Percentiles rank a stretch among this genome's conserved stretches.
phyloP scores from a whole-genome alignment of 805 yeast genomes.

The Brettanomyces nanus region DNA sequence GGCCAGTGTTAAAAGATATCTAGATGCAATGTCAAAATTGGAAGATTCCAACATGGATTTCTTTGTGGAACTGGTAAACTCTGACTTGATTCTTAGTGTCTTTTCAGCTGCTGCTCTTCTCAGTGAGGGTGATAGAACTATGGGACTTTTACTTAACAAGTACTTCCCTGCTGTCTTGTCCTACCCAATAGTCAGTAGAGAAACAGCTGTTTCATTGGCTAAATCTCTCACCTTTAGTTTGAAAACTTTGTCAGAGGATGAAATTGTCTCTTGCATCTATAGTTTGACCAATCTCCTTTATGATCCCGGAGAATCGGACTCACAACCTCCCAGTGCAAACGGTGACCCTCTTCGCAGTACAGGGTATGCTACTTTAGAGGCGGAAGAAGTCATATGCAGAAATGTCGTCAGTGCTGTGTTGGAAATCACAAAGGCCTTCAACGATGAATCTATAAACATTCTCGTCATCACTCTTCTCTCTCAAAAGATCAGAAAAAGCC shows the following conservation, averaged over 20 bases:
- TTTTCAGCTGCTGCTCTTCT: conserved; percentile 27
- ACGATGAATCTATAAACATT: conserved; percentile 65
- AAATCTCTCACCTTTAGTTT: conserved; percentile 57
- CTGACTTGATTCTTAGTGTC: conserved; percentile 33
- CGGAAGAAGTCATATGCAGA: conserved; percentile 34
- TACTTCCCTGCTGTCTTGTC: conserved; percentile 46
- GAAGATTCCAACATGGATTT: conserved; percentile 7
- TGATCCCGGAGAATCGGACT: conserved; percentile 32
- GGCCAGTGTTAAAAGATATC: conserved; percentile 39
- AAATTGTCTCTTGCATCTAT: conserved; percentile 76
- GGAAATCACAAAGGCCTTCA: conserved; percentile 56
- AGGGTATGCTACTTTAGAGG: conserved; percentile 15
- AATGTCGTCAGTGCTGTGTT: conserved; percentile 65
- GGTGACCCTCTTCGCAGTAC: conserved; percentile 5
- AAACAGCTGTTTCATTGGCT: conserved; percentile 45
- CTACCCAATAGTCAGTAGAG: conserved; percentile 39
- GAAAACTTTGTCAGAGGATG: conserved; percentile 66
- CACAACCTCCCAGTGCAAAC: conserved; percentile 12
- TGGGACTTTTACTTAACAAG: conserved; percentile 29
- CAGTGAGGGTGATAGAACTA: conserved; percentile 31
- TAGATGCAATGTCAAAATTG: conserved; percentile 25
- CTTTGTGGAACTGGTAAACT: conserved; percentile 34
- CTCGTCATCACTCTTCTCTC: conserved; percentile 74
- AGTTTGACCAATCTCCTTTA: conserved; percentile 66
- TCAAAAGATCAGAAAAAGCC: conserved; percentile 52